Base-by-base conservation (phyloP, 2,329 filamentous ascomycete species). In the Colletotrichum lindemuthianum region DNA sequence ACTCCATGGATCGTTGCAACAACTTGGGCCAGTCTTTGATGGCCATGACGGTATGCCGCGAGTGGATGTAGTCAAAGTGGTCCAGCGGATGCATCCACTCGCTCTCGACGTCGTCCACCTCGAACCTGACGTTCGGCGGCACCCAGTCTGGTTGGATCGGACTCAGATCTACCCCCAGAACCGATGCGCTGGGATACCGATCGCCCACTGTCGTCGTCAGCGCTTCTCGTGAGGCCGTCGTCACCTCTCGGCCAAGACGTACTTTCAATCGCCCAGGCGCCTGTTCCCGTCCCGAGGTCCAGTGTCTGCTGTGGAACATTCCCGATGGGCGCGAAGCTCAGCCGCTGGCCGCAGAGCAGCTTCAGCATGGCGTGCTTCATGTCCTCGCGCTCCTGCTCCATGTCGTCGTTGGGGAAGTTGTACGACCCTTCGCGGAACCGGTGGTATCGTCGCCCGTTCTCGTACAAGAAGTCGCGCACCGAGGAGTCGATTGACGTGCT, bases 361-460 rank as follows among this genome's bases (percentile, higher is more conserved):
- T 80, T 81, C 45, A 84, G 74, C 78, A 85, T 83, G 66, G 79
- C 76, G 70, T 86, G 85, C 69, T 84, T 85, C 78, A 88, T 81
- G 55, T 87, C 84, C 68, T 86, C 82, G 41, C 84, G 76, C 67
- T 87, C 84, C 70, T 87, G 85, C 73, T 88, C 86, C 6, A 81
- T 75, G 52, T 87, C 86, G 65, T 88, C 86, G 59, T 88, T 88
- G 33, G 86, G 86, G 53, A 88, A 86, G 59, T 83, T 83, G 69
- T 88, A 88, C 10, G 73, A 70, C 6, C 84, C 85, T 60, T 85
- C 83, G 15, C 84, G 77, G 69, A 84, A 86, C 45, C 78, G 78
- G 69, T 87, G 86, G 63, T 88, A 88, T 33, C 86, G 79, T 32
- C 85, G 79, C n/a, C 86, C 86, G 69, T 88, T 86, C 69, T 87